Evolutionary conservation across 352 stramenopile genomes (phyloP).

Genomic region (Blastocystis sp.): DNA sequence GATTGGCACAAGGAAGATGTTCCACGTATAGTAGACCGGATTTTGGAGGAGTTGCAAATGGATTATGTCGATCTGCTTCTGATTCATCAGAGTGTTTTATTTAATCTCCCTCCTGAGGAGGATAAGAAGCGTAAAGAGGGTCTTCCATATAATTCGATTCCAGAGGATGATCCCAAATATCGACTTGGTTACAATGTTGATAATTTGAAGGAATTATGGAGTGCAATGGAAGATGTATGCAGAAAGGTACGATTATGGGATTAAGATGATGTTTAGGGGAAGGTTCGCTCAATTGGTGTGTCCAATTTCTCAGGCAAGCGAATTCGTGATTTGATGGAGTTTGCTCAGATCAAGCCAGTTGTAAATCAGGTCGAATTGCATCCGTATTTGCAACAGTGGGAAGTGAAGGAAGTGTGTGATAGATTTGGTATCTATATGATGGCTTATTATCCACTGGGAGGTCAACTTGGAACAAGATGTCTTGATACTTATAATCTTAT

Average conservation of each 20-base stretch:
- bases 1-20: conserved; percentile 77
- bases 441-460: conserved; percentile 75
- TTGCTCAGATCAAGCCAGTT: conserved; percentile 73
- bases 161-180: conserved; percentile 6
- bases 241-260: conserved; percentile 71
- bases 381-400: conserved; percentile 74
- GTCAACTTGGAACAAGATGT: conserved; percentile 69
- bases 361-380: conserved; percentile 80
- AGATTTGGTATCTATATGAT: conserved; percentile 74
- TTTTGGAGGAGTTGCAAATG: conserved; percentile 28
- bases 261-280: conserved; percentile 28
- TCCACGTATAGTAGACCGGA: conserved; percentile 70
- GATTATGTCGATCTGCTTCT: conserved; percentile 62
- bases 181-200: conserved; percentile 75
- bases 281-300: conserved; percentile 73
- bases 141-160: neutral
- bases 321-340: conserved; percentile 72
- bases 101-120: conserved; percentile 10
- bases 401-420: conserved; percentile 74
- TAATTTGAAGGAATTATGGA: conserved; percentile 74
- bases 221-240: conserved; percentile 75
- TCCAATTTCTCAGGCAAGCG: conserved; percentile 75
- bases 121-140: conserved; percentile 13
- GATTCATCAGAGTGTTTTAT: conserved; percentile 28
- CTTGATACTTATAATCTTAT: conserved; percentile 20